Evolutionary conservation across 495 filamentous ascomycete species (phyloP), one percentile per base, ranked within the genome.

Genomic region (Cercophora scortea): DNA sequence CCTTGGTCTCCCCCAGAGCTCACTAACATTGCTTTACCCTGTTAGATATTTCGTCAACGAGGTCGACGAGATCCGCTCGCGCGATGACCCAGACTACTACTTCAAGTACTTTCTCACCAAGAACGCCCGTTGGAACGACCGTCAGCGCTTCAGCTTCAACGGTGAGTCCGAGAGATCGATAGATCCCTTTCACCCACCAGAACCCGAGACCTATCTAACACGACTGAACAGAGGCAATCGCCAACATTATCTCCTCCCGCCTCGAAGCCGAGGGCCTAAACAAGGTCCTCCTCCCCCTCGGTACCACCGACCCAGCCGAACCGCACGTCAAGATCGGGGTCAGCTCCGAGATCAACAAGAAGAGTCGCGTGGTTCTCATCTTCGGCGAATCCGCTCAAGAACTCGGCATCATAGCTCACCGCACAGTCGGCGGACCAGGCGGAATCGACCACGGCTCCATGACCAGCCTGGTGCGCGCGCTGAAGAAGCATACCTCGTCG

Each of bases 51-150:
- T 81, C 60, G 67, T 91, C 71, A 88, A 84, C 49, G 74, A 81
- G 3, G 67, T 79, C 8, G 86, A 90, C 58, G 82, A 89, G 61
- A 82, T 95, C 56, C 79, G 84, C 42, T 78, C 72, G 56, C 81
- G 86, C 54, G 71, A 76, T 8, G 68, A 87, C 51, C 82, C 85
- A 3, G 74, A 83, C 16, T 65, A 78, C 61, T 83, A 82, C 60
- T 92, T 88, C 71, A 74, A 85, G 53, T 94, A 73, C 77, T 86
- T 79, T 64, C 66, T 87, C 55, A 83, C 76, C 63, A 83, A 80
- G 51, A 87, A 88, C 65, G 71, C 76, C 15, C 84, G 89, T 39
- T 80, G 78, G 69, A 91, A 90, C 61, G 78, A 84, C 33, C 71
- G 80, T 32, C 82, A 86, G 44, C 73, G 81, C 8, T 88, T 89